Evolutionary conservation across 2,329 filamentous ascomycete species (phyloP).

Genomic region (Metarhizium rileyi): DNA sequence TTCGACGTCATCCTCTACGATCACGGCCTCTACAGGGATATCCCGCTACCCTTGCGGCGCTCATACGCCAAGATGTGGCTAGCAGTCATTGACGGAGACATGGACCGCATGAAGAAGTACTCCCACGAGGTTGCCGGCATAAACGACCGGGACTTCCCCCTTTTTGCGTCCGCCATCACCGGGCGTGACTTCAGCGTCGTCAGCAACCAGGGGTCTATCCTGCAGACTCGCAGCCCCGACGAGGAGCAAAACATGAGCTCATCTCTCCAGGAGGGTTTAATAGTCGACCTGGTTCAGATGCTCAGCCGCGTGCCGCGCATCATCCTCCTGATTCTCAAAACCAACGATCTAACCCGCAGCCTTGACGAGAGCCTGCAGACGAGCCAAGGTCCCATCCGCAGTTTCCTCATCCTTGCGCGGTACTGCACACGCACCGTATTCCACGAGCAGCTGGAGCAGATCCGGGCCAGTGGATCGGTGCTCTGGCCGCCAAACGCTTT

Average conservation of each 20-base stretch:
- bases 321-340: constrained; percentile 92
- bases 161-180: constrained; percentile 94
- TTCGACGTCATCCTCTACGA: constrained; percentile 97
- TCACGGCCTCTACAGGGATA: constrained; percentile 91
- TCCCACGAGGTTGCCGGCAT: constrained; percentile 84
- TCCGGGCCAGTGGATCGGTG: constrained; percentile 42
- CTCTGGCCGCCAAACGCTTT: constrained; percentile 48
- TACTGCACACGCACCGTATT: constrained; percentile 60
- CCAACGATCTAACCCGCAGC: constrained; percentile 89
- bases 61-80: constrained; percentile 97
- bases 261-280: constrained; percentile 76
- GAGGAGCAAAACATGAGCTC: constrained; percentile 84
- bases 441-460: constrained; percentile 51
- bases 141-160: constrained; percentile 78
- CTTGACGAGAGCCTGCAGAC: constrained; percentile 87
- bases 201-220: constrained; percentile 46
- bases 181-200: constrained; percentile 82
- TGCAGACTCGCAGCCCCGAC: constrained; percentile 51
- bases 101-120: constrained; percentile 77
- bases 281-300: constrained; percentile 80
- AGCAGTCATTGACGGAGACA: constrained; percentile 83
- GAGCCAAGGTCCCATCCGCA: constrained; percentile 52
- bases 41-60: constrained; percentile 65
- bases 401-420: constrained; percentile 57
- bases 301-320: constrained; percentile 83